Base-by-base conservation (phyloP, 2,329 filamentous ascomycete species). In the Ilyonectria sp. region DNA sequence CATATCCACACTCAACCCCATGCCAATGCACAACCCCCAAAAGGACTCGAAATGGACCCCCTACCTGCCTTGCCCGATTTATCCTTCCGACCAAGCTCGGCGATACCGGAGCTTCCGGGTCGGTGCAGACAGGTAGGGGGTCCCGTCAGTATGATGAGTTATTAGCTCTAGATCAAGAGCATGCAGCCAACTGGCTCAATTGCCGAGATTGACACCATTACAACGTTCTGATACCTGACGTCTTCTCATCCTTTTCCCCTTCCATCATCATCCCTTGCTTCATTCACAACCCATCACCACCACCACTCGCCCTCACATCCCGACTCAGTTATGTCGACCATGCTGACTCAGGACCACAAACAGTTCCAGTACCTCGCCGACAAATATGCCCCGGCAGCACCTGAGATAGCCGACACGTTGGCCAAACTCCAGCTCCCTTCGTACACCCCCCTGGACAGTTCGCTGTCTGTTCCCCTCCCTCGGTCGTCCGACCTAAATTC, bases 131-230 rank as follows among this genome's bases (percentile, higher is more conserved):
- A 58, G 37, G 50, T 54, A 58, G 43, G 26, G 58, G 52, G 57
- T 68, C 61, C 67, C 64, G 74, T 74, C 74, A 78, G 73, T 71
- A 79, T 82, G 80, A 82, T 82, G 81, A 82, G 77, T 76, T 76
- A 80, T 92, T 93, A 94, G 92, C 92, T 94, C 92, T 94, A 94
- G 92, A 94, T 93, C 92, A 91, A 86, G 87, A 93, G 90, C 86
- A 88, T 84, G 86, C 78, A 71, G 69, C 70, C 69, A 76, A 81
- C 85, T 84, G 86, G 84, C 85, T 69, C 65, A 68, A 72, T 74
- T 81, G 79, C 80, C 78, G 82, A 89, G 91, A 93, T 86, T 85
- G 90, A 92, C 81, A 89, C 72, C 61, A 78, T 79, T 79, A 81
- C 74, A 79, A 83, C 75, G 78, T 77, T 79, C 83, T 84, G 83